Evolutionary conservation across 1,284 basidiomycete species (phyloP).

Genomic region (Leccinum insolens): DNA sequence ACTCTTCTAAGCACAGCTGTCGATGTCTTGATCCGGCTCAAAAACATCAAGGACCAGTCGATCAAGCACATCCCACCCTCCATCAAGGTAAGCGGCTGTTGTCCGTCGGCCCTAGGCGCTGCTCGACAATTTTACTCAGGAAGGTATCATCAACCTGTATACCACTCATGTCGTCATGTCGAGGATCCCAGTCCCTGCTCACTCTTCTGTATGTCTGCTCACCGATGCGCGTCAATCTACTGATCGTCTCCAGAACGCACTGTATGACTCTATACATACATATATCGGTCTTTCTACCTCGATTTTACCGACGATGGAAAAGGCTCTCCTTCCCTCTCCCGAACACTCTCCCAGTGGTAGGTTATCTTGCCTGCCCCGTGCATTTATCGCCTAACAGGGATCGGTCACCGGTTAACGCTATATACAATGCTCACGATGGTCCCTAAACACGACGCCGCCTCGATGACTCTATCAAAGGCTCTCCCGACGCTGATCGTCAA

Average conservation of each 20-base stretch:
- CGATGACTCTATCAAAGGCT: conserved; percentile 55
- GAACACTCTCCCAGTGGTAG: conserved; percentile 67
- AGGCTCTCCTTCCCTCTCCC: conserved; percentile 72
- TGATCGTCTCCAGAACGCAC: conserved; percentile 41
- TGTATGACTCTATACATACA: conserved; percentile 63
- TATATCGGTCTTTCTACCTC: conserved; percentile 49
- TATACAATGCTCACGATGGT: conserved; percentile 76
- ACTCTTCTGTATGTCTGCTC: conserved; percentile 47
- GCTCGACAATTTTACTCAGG: conserved; percentile 36
- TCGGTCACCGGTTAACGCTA: conserved; percentile 83
- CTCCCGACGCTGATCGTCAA: conserved; percentile 70
- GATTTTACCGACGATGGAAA: conserved; percentile 72
- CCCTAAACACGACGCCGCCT: conserved; percentile 52
- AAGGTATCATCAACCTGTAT: conserved; percentile 57
- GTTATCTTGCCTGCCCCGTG: conserved; percentile 14
- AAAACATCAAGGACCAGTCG: conserved; percentile 50
- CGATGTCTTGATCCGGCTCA: conserved; percentile 64
- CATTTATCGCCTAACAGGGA: conserved; percentile 46
- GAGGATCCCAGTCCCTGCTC: conserved; percentile 51
- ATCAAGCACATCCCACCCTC: conserved; percentile 21
- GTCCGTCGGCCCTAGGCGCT: neutral
- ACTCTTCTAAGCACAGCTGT: conserved; percentile 62
- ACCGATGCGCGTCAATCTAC: conserved; percentile 7
- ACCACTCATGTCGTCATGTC: conserved; percentile 57
- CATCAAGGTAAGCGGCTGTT: conserved; percentile 22